Conservation (phyloP, 1,284 basidiomycete genomes). For the Bjerkandera adusta region DNA sequence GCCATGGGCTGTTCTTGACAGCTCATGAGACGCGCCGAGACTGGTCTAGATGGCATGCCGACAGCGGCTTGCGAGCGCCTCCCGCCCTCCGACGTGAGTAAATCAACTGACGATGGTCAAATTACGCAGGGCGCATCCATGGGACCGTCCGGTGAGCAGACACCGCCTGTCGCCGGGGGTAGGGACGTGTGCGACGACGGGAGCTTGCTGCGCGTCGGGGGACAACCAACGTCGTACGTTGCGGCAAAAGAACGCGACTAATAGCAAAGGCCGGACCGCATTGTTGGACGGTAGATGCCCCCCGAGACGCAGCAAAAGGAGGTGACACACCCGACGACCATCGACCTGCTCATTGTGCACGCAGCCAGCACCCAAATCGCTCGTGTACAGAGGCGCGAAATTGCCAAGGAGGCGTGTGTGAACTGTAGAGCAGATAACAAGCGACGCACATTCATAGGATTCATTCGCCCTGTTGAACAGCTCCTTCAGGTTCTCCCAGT, state of each 20-base stretch:
- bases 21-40: neutral
- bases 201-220: neutral
- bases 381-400: neutral
- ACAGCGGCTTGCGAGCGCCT: neutral
- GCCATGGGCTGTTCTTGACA: neutral
- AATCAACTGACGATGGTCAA: neutral
- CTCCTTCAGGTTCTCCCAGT: slow-evolving; percentile 67
- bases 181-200: neutral
- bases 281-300: no score
- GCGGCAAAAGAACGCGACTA: no score
- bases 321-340: no score
- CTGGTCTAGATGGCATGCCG: neutral
- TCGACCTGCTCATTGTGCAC: no score
- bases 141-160: neutral
- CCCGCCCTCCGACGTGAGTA: neutral
- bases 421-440: neutral
- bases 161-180: neutral
- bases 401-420: slow-evolving; percentile 7
- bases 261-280: no score
- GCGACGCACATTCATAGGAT: slow-evolving; percentile 52
- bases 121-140: neutral
- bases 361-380: neutral
- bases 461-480: slow-evolving; percentile 54
- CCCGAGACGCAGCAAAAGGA: no score
- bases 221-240: no score